Percentiles rank a stretch among this genome's conserved stretches.
Conservation (phyloP, 2,329 filamentous ascomycete genomes). For the Dendrostoma leiphaemia region DNA sequence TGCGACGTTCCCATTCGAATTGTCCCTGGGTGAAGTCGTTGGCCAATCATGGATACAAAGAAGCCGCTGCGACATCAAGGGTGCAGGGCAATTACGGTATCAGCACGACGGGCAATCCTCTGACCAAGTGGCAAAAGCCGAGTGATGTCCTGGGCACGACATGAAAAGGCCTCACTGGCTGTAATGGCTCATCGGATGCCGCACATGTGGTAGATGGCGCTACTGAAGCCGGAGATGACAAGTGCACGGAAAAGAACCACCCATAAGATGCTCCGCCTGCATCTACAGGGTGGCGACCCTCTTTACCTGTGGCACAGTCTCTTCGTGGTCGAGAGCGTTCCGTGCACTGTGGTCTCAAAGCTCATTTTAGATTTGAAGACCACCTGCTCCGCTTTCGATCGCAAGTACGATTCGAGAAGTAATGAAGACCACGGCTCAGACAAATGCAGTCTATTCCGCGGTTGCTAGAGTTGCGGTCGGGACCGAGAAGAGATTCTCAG, state of each 20-base stretch:
- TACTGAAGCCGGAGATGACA: too few relatives aligned
- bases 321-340: too few relatives aligned
- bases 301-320: conserved; percentile 7
- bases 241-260: too few relatives aligned
- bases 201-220: too few relatives aligned
- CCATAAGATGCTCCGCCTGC: neutral
- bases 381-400: too few relatives aligned
- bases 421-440: conserved; percentile 20
- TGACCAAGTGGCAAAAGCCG: neutral
- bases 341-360: too few relatives aligned
- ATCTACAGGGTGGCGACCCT: neutral
- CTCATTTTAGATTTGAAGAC: too few relatives aligned
- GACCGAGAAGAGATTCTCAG: conserved; percentile 4
- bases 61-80: too few relatives aligned
- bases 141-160: conserved; percentile 24
- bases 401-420: neutral
- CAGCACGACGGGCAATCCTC: neutral
- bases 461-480: neutral
- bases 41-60: too few relatives aligned
- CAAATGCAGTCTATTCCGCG: conserved; percentile 20
- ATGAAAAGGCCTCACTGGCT: conserved; percentile 21
- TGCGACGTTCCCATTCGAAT: too few relatives aligned
- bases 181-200: neutral
- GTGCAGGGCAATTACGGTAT: neutral
- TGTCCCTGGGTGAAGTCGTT: too few relatives aligned